Percentiles rank a stretch among this genome's conserved stretches.
Conservation (phyloP, 2,329 filamentous ascomycete genomes). For the Byssothecium circinans region DNA sequence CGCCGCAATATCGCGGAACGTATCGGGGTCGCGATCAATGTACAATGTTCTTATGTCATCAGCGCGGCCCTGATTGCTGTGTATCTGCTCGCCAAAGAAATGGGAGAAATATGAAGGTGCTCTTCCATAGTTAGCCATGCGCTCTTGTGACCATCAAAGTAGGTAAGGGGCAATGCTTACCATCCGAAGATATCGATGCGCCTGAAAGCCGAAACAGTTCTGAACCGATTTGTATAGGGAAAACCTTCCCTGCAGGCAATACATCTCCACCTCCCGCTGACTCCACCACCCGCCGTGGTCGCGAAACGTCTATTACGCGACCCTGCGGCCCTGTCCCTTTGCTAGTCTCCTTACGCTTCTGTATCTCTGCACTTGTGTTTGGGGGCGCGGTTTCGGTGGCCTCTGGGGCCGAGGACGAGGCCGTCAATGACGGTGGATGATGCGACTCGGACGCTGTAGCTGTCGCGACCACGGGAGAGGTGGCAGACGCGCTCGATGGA, state of each 20-base stretch:
- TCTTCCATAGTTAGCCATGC: slow-evolving; percentile 58
- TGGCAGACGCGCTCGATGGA: slow-evolving; percentile 33
- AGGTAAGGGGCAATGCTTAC: slow-evolving; percentile 51
- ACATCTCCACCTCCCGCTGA: slow-evolving; percentile 41
- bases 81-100: slow-evolving; percentile 85
- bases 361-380: slow-evolving; percentile 19
- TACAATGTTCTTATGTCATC: slow-evolving; percentile 76
- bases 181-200: slow-evolving; percentile 71
- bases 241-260: slow-evolving; percentile 70
- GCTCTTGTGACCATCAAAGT: background rate
- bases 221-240: slow-evolving; percentile 70
- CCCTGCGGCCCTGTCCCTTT: slow-evolving; percentile 40
- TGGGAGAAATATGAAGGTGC: slow-evolving; percentile 96
- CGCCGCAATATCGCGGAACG: slow-evolving; percentile 84
- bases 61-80: slow-evolving; percentile 62
- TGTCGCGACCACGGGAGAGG: slow-evolving; percentile 20
- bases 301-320: slow-evolving; percentile 38
- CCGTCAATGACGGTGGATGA: slow-evolving; percentile 21
- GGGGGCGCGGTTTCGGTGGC: slow-evolving; percentile 18
- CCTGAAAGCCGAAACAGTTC: slow-evolving; percentile 70
- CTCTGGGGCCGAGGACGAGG: slow-evolving; percentile 15
- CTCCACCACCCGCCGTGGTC: slow-evolving; percentile 33
- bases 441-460: slow-evolving; percentile 21
- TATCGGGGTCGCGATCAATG: slow-evolving; percentile 89
- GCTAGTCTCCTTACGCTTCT: slow-evolving; percentile 27